Percentiles rank a stretch among this genome's conserved stretches.
Evolutionary conservation across 768 basidiomycete genomes (phyloP).

Genomic region (Rhizopogon rudus): DNA sequence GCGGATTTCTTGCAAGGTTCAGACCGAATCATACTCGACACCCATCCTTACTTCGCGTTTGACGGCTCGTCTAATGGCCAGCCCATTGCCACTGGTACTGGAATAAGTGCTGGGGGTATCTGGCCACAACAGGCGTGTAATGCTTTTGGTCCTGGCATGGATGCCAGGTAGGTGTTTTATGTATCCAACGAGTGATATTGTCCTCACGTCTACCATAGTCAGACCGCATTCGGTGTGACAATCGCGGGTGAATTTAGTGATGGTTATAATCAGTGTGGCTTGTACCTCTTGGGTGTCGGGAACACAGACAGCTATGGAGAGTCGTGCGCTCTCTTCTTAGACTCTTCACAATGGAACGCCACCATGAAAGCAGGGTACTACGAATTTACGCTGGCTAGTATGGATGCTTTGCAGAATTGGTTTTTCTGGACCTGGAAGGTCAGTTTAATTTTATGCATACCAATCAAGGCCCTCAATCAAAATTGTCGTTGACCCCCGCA

Average conservation of each 20-base stretch:
- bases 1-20: constrained; percentile 49
- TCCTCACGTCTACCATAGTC: constrained; percentile 25
- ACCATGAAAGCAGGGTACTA: constrained; percentile 47
- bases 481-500: constrained; percentile 10
- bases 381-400: constrained; percentile 48
- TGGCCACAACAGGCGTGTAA: constrained; percentile 51
- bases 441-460: constrained; percentile 3
- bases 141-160: constrained; percentile 53
- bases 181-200: background rate
- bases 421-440: constrained; percentile 84
- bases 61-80: constrained; percentile 29
- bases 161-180: constrained; percentile 36
- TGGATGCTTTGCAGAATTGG: constrained; percentile 65
- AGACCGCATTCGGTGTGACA: constrained; percentile 59
- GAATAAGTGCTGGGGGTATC: constrained; percentile 32
- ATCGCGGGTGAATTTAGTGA: constrained; percentile 75
- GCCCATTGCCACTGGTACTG: constrained; percentile 29
- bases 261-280: constrained; percentile 63
- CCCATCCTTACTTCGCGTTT: constrained; percentile 68
- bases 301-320: constrained; percentile 21
- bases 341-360: constrained; percentile 49
- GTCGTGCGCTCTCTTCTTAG: constrained; percentile 38
- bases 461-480: background rate
- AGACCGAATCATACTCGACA: constrained; percentile 58
- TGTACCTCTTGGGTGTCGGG: constrained; percentile 36